Evolutionary conservation across 2,329 filamentous ascomycete genomes (phyloP).

Genomic region (Diaporthe vaccinii): DNA sequence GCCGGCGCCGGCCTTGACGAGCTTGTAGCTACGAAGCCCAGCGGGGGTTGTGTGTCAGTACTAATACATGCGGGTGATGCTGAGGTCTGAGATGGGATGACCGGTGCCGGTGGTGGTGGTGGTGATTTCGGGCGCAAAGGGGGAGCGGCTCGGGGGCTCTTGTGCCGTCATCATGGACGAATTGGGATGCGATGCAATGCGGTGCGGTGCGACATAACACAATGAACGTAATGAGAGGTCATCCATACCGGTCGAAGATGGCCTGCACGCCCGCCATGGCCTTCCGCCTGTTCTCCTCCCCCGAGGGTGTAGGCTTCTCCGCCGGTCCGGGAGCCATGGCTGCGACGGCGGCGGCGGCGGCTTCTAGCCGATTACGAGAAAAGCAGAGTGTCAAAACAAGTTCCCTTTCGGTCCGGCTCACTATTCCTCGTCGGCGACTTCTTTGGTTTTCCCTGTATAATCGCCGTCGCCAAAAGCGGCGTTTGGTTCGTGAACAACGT

Average conservation of each 20-base stretch:
- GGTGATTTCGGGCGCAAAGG: no score
- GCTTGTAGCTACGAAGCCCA: slow-evolving; percentile 40
- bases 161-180: background rate
- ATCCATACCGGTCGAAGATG: slow-evolving; percentile 40
- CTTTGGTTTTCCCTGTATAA: background rate
- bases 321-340: slow-evolving; percentile 8
- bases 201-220: background rate
- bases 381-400: background rate
- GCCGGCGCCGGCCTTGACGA: slow-evolving; percentile 37
- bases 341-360: background rate
- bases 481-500: background rate
- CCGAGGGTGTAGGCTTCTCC: background rate
- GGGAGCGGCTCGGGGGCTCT: no score
- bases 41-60: background rate
- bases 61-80: no score
- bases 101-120: background rate
- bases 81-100: background rate
- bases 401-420: background rate
- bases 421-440: background rate
- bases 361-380: background rate
- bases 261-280: slow-evolving; percentile 37
- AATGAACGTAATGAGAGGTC: background rate
- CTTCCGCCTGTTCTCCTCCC: slow-evolving; percentile 36
- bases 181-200: no score
- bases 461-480: background rate